Evolutionary conservation across 2,329 filamentous ascomycete genomes (phyloP), one percentile per base, ranked within the genome.

Genomic region (Triangularia setosa): DNA sequence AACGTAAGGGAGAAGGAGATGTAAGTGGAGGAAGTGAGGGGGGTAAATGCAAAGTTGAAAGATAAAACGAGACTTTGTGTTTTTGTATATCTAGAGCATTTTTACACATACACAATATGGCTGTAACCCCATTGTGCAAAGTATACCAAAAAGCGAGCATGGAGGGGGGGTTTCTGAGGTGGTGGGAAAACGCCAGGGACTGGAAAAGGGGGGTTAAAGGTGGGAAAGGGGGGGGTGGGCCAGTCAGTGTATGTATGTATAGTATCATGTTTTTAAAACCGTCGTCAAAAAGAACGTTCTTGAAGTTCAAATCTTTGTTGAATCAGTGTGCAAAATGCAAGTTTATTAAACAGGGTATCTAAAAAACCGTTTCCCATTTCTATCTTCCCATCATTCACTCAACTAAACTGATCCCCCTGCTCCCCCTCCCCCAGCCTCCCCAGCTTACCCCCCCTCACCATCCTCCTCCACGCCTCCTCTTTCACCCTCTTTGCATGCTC

Each of bases 381-480:
- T 12, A 18, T 23, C 40, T 3, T 48, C 40, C 40, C n/a, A 23
- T 9, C 40, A 21, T 3, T 48, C 53, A 33, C 48, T 63, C 74
- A 87, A 67, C 84, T 88, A 68, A 91, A 91, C 65, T 90, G 87
- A 75, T 91, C 89, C 0, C 84, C 84, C 67, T 87, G 81, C 0
- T 84, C 85, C n/a, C 87, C 78, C n/a, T n/a, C n/a, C 16, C 83
- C 83, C n/a, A 80, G 23, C 9, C 2, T 44, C 40, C 58, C 58
- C 79, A 44, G 81, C 78, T 0, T 25, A 2, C 85, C 84, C 65
- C 79, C 70, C 67, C 81, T 77, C 35, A 86, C 74, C 14, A 82
- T 77, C 62, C 78, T 77, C 57, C 84, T 78, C 33, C 78, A 80
- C 59, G 76, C 75, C 63, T 80, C 79, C 48, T 72, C 70, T 67